Base-by-base conservation (phyloP, 805 yeast species). In the Saccharomycopsis babjevae region DNA sequence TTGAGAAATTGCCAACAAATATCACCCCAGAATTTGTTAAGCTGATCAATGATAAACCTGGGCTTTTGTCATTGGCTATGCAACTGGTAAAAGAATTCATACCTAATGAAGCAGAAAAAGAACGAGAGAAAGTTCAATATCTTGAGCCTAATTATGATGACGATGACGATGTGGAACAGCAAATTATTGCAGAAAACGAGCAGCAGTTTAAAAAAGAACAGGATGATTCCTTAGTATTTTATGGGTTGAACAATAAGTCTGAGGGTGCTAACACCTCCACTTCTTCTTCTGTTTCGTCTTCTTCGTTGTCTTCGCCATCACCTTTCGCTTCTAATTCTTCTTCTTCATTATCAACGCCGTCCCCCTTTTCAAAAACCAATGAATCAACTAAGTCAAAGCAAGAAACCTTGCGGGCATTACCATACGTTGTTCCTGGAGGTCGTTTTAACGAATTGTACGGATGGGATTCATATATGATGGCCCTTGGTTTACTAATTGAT, bases 401-500 rank as follows among this genome's bases (percentile, higher is more conserved):
- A 22, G 36, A 20, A 36, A 76, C 79, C 15, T 67, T 86, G 55
- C 76, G 80, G 46, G 89, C 91, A 22, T 84, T 80, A 68, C 97
- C 96, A 0, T 93, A 93, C 72, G 88, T 89, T 22, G 98, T 93
- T 28, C 99, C 99, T 0, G 99, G 99, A n/a, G 98, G 99, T 30
- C 78, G 99, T 65, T 93, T 93, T 74, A 94, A 94, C 74, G 99
- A 93, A 74, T 80, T 91, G 61, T 93, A 94, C 69, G 99, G 98
- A 15, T 93, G 99, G 99, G 99, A 93, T 72, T 90, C 97, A 1
- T 93, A 94, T 70, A 88, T 94, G 86, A 91, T 86, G 70, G 82
- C 94, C 0, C 73, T 91, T 30, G 99, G 98, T 1, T 77, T 94
- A 50, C 71, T 94, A 32, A 79, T 81, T 34, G 87, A 88, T 68